Evolutionary conservation across 345 rosid genomes (phyloP).

Genomic region (Lepidium didymum): DNA sequence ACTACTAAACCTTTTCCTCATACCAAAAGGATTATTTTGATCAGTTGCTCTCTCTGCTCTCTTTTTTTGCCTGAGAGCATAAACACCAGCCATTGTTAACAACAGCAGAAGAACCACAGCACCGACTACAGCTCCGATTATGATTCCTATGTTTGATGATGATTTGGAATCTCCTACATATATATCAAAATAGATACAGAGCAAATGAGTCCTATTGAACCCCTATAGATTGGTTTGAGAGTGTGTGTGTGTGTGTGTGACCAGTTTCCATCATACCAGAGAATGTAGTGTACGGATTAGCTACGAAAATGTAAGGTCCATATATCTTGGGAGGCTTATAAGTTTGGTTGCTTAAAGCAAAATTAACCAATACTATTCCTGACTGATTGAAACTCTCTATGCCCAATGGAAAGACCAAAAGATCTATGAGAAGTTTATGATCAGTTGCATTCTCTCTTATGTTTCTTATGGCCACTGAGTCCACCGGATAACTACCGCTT

Average conservation of each 20-base stretch:
- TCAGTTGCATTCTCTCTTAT: conserved; percentile 40
- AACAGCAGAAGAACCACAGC: conserved; percentile 43
- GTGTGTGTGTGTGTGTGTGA: not conserved
- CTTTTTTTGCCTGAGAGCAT: conserved; percentile 62
- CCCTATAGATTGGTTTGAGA: not conserved
- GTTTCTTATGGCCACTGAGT: conserved; percentile 45
- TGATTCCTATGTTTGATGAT: conserved; percentile 39
- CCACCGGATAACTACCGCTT: conserved; percentile 47
- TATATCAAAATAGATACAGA: not conserved
- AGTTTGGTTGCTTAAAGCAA: conserved; percentile 54
- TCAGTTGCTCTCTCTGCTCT: conserved; percentile 60
- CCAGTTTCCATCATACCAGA: conserved; percentile 33
- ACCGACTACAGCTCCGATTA: conserved; percentile 69
- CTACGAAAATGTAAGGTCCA: conserved; percentile 60
- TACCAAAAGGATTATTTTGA: conserved; percentile 72
- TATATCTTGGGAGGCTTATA: conserved; percentile 46
- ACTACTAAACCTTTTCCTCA: not conserved
- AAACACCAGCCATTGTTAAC: conserved; percentile 54
- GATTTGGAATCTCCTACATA: conserved; percentile 31
- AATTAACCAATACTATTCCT: conserved; percentile 35
- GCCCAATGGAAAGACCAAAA: conserved; percentile 48
- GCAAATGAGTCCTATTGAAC: not conserved
- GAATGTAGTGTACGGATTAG: conserved; percentile 32
- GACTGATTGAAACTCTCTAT: conserved; percentile 43
- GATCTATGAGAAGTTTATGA: conserved; percentile 39